Percentiles rank a stretch among this genome's conserved stretches.
These are phyloP conservation scores for Talaromyces wortmannii DNA, from an alignment of 495 filamentous ascomycete genomes.

Conservation along the genomic window DNA sequence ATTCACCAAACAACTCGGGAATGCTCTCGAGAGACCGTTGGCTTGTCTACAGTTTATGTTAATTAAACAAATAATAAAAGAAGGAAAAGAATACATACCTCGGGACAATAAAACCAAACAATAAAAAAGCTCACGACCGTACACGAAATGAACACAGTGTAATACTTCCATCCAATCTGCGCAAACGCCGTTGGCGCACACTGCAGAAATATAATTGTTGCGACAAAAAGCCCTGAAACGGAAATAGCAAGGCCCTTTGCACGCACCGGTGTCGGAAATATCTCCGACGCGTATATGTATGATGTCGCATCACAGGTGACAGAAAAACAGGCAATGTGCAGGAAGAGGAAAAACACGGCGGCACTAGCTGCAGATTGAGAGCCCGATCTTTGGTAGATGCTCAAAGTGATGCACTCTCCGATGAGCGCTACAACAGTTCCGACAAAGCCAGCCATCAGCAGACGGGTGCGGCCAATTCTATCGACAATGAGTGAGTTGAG, in stretches of 20 bases:
- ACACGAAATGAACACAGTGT: not conserved
- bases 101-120: not conserved
- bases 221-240: not conserved
- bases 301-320: not conserved
- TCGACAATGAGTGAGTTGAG: conserved; percentile 52
- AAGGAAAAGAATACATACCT: not conserved
- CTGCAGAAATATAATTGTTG: not conserved
- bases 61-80: not conserved
- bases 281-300: conserved; percentile 15
- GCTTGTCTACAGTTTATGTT: not conserved
- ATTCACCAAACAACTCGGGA: conserved; percentile 1
- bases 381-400: not conserved
- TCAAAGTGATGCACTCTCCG: not conserved
- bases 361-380: not conserved
- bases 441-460: conserved; percentile 12
- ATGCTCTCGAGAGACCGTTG: not conserved
- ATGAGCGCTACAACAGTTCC: conserved; percentile 1
- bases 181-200: not conserved
- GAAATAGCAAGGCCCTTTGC: conserved; percentile 46
- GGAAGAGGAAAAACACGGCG: conserved; percentile 50
- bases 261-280: conserved; percentile 44
- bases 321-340: conserved; percentile 1
- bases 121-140: not conserved
- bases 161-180: not conserved
- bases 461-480: conserved; percentile 31